Evolutionary conservation across 139 green algal genomes (phyloP), one percentile per base, ranked within the genome.

Genomic region (Auxenochlorella pyrenoidosa): DNA sequence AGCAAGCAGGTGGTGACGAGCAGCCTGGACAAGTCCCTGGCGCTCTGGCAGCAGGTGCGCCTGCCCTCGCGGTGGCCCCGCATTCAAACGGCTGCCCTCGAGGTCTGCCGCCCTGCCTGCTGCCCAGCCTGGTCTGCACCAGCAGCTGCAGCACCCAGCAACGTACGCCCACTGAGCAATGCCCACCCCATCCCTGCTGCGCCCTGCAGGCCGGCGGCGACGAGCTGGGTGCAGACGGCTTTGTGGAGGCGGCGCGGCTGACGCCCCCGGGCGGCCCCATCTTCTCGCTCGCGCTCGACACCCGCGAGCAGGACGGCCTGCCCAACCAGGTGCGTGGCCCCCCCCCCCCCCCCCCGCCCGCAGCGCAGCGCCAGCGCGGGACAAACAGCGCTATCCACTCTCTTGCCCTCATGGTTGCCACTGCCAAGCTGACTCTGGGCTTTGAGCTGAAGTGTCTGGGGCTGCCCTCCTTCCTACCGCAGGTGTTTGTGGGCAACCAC

Each of bases 11-110:
- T 96, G 3, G 44, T 93, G 2, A 95, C 92, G 28, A 80, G 87
- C 5, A 93, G 92, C 10, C 68, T 96, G 43, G 94, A 96, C 77
- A 96, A 96, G 66, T 89, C 91, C 3, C 70, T 96, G 36, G 89
- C 87, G 0, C 75, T 92, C 5, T 96, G 93, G 68, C 16, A 79
- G 92, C 38, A 79, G 82, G 82, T 86, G 82, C 16, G 63, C 41
- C 41, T 59, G 36, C 34, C 21, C 0, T 8, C 16, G 2, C 54
- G 2, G 54, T 13, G 15, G 54, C 54, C 16, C 54, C 22, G 54
- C 54, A 13, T 63, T 63, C 54, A 24, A 63, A 63, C 22, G 5
- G 77, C 19, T n/a, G 47, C n/a, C 77, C 68, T 26, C n/a, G n/a
- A 2, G 68, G 30, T 41, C 68, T 68, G 68, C n/a, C 36, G 19